Percentiles rank a stretch among this genome's conserved stretches.
Evolutionary conservation across 257 asterid genomes (phyloP).

Genomic region (Rehmannia glutinosa): DNA sequence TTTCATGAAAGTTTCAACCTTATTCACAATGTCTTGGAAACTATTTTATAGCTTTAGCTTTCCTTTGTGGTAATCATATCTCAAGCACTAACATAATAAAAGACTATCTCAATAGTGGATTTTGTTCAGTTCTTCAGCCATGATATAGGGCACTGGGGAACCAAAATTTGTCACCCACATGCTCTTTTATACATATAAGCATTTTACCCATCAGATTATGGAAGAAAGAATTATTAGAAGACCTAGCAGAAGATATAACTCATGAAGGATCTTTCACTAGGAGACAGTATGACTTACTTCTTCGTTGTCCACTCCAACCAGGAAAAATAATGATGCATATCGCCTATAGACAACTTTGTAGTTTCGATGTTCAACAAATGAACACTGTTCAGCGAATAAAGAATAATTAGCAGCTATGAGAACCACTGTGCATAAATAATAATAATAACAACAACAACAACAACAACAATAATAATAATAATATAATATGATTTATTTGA

Average conservation of each 20-base stretch:
- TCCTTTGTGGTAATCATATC: not conserved
- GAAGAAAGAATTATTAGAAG: constrained; percentile 1
- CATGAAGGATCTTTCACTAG: not conserved
- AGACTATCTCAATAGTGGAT: not conserved
- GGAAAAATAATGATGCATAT: constrained; percentile 85
- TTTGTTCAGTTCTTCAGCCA: too few species aligned
- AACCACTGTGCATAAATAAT: not conserved
- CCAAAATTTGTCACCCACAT: not conserved
- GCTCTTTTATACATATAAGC: not conserved
- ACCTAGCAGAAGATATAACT: not conserved
- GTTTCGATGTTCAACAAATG: constrained; percentile 95
- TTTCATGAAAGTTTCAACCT: not conserved
- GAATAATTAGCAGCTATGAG: not conserved
- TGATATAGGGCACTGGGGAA: not conserved
- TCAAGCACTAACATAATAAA: not conserved
- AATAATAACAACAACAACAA: too few species aligned
- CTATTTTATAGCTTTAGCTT: not conserved
- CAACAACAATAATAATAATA: too few species aligned
- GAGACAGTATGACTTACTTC: constrained; percentile 54
- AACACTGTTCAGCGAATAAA: constrained; percentile 58
- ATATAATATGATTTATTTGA: not conserved
- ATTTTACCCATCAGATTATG: not conserved
- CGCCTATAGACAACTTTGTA: constrained; percentile 90
- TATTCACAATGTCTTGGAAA: not conserved
- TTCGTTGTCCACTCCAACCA: constrained; percentile 98